These are phyloP conservation scores for Pyricularia sp. DNA, from an alignment of 2,329 filamentous ascomycete species.

Conservation along the genomic window DNA sequence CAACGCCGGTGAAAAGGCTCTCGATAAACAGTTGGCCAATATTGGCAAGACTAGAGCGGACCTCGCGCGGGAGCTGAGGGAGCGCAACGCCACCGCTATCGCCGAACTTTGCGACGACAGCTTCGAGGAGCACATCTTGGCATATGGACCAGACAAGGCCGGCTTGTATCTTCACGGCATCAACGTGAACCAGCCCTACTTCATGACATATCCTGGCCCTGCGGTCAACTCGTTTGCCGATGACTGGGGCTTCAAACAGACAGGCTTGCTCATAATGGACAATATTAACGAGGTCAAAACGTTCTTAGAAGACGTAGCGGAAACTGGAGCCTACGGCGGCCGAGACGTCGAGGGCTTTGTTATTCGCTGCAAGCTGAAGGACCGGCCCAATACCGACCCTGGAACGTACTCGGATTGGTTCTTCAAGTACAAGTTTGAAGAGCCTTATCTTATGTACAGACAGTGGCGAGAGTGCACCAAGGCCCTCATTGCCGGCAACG, in stretches of 20 bases:
- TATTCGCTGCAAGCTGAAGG: conserved; percentile 69
- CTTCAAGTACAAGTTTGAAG: conserved; percentile 99
- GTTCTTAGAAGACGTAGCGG: conserved; percentile 77
- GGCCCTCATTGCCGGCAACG: conserved; percentile 65
- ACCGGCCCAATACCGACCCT: conserved; percentile 36
- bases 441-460: conserved; percentile 96
- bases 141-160: conserved; percentile 72
- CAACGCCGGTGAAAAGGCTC: conserved; percentile 68
- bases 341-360: conserved; percentile 96
- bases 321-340: conserved; percentile 82
- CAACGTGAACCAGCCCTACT: conserved; percentile 90
- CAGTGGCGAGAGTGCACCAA: conserved; percentile 99
- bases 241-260: conserved; percentile 88
- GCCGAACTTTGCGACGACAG: conserved; percentile 92
- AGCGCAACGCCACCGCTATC: conserved; percentile 85
- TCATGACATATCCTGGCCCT: conserved; percentile 73
- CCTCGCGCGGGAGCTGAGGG: conserved; percentile 64
- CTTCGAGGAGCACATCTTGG: conserved; percentile 95
- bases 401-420: conserved; percentile 78
- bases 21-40: conserved; percentile 67
- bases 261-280: conserved; percentile 68
- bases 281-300: conserved; percentile 63
- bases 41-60: conserved; percentile 73
- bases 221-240: conserved; percentile 87
- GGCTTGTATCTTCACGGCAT: conserved; percentile 94